A percentile compares a stretch with the other conserved stretches of the same genome.
These are phyloP conservation scores for Scutellaria barbata DNA, from an alignment of 257 asterid species.

Conservation along the genomic window DNA sequence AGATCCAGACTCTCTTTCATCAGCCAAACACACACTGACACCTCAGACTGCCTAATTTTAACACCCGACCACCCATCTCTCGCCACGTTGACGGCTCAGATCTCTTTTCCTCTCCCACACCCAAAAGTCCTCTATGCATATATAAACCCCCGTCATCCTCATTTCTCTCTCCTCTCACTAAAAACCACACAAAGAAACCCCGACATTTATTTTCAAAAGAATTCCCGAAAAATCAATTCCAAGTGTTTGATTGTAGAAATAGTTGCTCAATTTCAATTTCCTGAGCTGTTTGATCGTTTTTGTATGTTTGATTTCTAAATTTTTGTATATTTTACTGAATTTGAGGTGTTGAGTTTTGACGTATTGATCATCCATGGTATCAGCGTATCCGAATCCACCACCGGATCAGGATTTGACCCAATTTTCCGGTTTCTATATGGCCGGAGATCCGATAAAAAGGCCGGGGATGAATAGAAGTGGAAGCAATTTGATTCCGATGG, in stretches of 20 bases:
- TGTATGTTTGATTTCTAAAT: not conserved
- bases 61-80: slow-evolving; percentile 26
- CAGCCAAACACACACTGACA: slow-evolving; percentile 33
- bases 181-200: slow-evolving; percentile 28
- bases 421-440: slow-evolving; percentile 37
- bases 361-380: slow-evolving; percentile 60
- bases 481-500: slow-evolving; percentile 27
- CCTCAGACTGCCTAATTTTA: slow-evolving; percentile 29
- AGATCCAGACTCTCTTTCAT: too few relatives aligned
- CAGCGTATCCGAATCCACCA: slow-evolving; percentile 67
- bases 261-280: not conserved
- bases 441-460: slow-evolving; percentile 43
- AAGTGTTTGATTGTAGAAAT: not conserved
- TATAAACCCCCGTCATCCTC: slow-evolving; percentile 16
- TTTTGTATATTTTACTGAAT: not conserved
- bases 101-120: slow-evolving; percentile 32
- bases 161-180: slow-evolving; percentile 5
- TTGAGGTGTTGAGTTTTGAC: slow-evolving; percentile 27
- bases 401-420: slow-evolving; percentile 50
- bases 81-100: slow-evolving; percentile 56
- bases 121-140: slow-evolving; percentile 26
- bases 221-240: not conserved
- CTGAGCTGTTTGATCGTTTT: not conserved
- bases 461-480: slow-evolving; percentile 28
- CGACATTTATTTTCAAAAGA: not conserved